Evolutionary conservation across 352 stramenopile species (phyloP), one percentile per base, ranked within the genome.

Genomic region (Globisporangium cystogenes): DNA sequence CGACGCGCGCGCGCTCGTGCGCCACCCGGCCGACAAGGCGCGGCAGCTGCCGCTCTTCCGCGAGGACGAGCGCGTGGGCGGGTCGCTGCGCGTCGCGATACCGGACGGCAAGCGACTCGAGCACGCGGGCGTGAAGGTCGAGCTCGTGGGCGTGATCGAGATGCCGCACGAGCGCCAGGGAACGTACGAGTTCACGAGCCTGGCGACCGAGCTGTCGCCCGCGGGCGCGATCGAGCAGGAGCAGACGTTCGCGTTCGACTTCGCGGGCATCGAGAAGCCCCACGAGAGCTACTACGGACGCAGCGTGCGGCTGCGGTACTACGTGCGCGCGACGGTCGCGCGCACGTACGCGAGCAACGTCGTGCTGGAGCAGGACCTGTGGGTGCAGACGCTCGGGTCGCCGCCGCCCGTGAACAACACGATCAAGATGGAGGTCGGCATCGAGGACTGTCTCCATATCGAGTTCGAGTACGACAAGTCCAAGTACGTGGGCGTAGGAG

Each of bases 401-500:
- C 59, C 74, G 51, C 93, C 94, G 10, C 72, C 80, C 35, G 64
- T 95, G 52, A 93, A 97, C 67, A 87, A 93, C 60, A 78, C 88
- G 15, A 98, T 99, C 55, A 98, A 98, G 74, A 98, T 99, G 95
- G 96, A 98, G 58, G 90, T 98, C 29, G 97, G 97, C 18, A 99
- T 99, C 65, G 96, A 99, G 76, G 96, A 99, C 53, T 99, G 96
- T 78, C 82, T 99, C 27, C 97, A 99, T 64, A 98, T 99, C 67
- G 96, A 99, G 82, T 99, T 99, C 65, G 90, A 99, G 68, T 99
- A 98, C 72, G 87, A 99, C 64, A 97, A 97, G 59, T 83, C 90
- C 45, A 90, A 87, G 60, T 99, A 98, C 74, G 55, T 53, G 10
- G 1, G 5, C 26, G 33, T 10, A 16, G n/a, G 18, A 8, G 2